Evolutionary conservation across 2,329 filamentous ascomycete species (phyloP), one percentile per base, ranked within the genome.

Genomic region (Stemphylium beticola): DNA sequence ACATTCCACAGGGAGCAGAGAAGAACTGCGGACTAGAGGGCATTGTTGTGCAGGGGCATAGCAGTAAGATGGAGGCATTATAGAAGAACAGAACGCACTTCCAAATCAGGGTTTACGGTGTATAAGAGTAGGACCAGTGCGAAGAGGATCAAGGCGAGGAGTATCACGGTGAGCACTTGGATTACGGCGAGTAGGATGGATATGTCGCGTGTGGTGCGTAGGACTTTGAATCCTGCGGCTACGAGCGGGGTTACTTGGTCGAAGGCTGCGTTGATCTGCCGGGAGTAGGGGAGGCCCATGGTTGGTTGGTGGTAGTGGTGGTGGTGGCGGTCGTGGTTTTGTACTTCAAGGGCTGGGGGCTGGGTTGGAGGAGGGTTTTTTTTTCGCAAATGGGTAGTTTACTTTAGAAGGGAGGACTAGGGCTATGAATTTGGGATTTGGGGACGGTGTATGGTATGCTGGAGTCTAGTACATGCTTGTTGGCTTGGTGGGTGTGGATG

Each of bases 241-340:
- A 82, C 80, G 4, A 83, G 77, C 0, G 81, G 81, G 0, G 80
- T 81, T 24, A 83, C 80, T 70, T 83, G 79, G 55, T 80, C 77
- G 66, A 83, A 82, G 33, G 81, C 81, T 2, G 77, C 71, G 62
- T 82, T 78, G 60, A 83, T 83, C 57, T 82, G 75, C 61, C 77
- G 78, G 12, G 78, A 81, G 69, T 82, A 83, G 1, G 81, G 81
- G 46, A 83, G 78, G 11, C 81, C 81, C 81, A 83, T 83, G 24
- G 24, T 38, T 52, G 18, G n/a, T n/a, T n/a, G n/a, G n/a, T n/a
- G n/a, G 4, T 12, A 22, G 22, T 22, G 22, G 22, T 22, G 22
- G 2, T 29, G n/a, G n/a, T n/a, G n/a, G n/a, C n/a, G n/a, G n/a
- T n/a, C n/a, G n/a, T 12, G 24, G 24, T 4, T 26, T 7, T 26